Base-by-base conservation (phyloP, 1,284 basidiomycete species). In the Xanthoconium separans region DNA sequence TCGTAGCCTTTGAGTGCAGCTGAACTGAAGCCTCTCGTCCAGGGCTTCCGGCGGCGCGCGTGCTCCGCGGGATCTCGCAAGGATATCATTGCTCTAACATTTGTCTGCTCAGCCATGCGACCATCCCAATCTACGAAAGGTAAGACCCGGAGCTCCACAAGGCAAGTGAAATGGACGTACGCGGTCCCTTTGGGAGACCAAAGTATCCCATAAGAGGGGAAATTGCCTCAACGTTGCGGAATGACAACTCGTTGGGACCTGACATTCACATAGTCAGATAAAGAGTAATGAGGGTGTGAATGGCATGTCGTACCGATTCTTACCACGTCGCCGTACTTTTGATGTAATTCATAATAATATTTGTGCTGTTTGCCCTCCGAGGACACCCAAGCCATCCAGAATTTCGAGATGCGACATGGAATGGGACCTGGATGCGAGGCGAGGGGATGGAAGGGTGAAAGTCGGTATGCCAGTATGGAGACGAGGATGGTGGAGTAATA, bases 201-300 rank as follows among this genome's bases (percentile, higher is more conserved):
- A 66, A 61, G 33, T 69, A 65, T 6, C 81, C 80, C 70, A 83
- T 71, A 45, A 81, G 58, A 7, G 76, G 71, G 5, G 59, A 61
- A 22, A 82, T 65, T 7, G 76, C 77, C n/a, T 70, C 66, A 8
- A 68, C 70, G 51, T 76, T 71, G 41, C 70, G 61, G 39, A 83
- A 73, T 1, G 77, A 80, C 11, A 83, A 55, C 44, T 83, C 80
- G 54, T 83, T 83, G n/a, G 81, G 82, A 46, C 81, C 82, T 83
- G 50, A 6, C 3, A 33, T 53, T 22, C 33, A 13, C 13, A 27
- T 3, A 10, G 46, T 65, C 39, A 50, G 51, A 37, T 8, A 18
- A 7, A 27, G 39, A 36, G 4, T 15, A 30, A 43, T 29, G 42
- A 31, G 18, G 9, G 50, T 10, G n/a, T 13, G 37, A 27, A 6